phyloP scores from a whole-genome alignment of 1,284 basidiomycete species.

The Ceratobasidium sp. region DNA sequence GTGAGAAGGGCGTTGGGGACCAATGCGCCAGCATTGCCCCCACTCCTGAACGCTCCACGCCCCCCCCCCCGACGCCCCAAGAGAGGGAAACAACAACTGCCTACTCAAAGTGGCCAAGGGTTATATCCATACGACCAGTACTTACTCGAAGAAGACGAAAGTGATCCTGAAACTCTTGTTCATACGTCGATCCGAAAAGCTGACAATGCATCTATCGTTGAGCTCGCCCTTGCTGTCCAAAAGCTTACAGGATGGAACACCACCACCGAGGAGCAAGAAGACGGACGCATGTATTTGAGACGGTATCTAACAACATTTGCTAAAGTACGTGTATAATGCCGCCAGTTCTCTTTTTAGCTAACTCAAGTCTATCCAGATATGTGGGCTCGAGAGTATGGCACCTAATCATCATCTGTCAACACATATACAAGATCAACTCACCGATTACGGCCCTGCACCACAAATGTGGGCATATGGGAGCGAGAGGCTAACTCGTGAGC shows the following conservation, averaged over 20 bases:
- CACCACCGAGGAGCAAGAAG: neutral
- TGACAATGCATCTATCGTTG: slow-evolving; percentile 8
- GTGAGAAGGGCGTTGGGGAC: neutral
- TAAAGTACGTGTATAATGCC: neutral
- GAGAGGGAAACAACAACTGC: neutral
- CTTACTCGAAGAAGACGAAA: slow-evolving; percentile 1
- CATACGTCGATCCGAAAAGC: neutral
- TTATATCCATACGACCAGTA: neutral
- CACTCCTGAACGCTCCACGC: slow-evolving; percentile 10
- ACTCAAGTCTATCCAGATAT: neutral
- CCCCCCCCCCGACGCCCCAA: slow-evolving; percentile 1
- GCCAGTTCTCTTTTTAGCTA: neutral
- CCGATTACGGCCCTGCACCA: slow-evolving; percentile 16
- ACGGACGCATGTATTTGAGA: neutral
- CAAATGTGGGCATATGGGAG: slow-evolving; percentile 29
- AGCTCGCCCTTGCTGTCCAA: slow-evolving; percentile 11
- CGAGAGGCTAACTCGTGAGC: slow-evolving; percentile 11
- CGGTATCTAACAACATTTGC: slow-evolving; percentile 21
- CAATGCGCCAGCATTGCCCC: neutral
- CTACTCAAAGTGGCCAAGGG: neutral
- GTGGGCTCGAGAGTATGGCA: slow-evolving; percentile 22
- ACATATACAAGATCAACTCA: slow-evolving; percentile 10
- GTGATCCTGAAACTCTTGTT: neutral
- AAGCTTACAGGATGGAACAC: slow-evolving; percentile 4
- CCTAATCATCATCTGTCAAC: slow-evolving; percentile 16